Evolutionary conservation across 2,329 filamentous ascomycete genomes (phyloP), one percentile per base, ranked within the genome.

Genomic region (Massarina eburnea): DNA sequence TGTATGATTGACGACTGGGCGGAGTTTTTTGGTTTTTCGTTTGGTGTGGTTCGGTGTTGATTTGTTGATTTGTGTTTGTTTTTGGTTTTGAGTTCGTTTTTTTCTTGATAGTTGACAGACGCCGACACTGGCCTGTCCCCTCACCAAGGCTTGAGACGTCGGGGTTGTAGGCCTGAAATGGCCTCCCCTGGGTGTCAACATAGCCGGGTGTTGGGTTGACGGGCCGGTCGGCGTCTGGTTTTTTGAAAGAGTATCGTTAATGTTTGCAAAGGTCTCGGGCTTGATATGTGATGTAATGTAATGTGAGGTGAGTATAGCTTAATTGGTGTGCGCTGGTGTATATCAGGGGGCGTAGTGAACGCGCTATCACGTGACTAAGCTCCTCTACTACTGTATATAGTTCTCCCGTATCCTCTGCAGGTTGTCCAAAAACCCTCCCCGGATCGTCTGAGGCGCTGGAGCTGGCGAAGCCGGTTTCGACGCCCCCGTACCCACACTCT

Each of bases 361-460:
- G n/a, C n/a, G n/a, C n/a, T n/a, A 36, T 37, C 18, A 8, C n/a
- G 6, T 21, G 10, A 22, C 19, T 21, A 10, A 4, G 33, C 10
- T 12, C 10, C 5, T 21, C n/a, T 21, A 21, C 20, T 41, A 29
- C 27, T 42, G 41, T 40, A 49, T 48, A 26, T 48, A 46, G 30
- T 56, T 62, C 8, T 62, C 66, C 15, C 64, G 51, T 56, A 71
- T 70, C 47, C 67, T 59, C 41, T 70, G 62, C 5, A 72, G 43
- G 37, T 71, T 71, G 37, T 72, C 70, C 34, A 72, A 38, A 29
- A 72, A 72, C 0, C 67, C 67, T 6, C 64, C 63, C 33, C 57
- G 55, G 38, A 54, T 57, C 32, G 57, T 57, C 55, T 63, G 58
- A 38, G 55, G 57, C 32, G 30, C 49, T 20, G 39, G 52, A 10